Evolutionary conservation across 495 filamentous ascomycete genomes (phyloP).

Genomic region (Pyrenopolyporus hunteri): DNA sequence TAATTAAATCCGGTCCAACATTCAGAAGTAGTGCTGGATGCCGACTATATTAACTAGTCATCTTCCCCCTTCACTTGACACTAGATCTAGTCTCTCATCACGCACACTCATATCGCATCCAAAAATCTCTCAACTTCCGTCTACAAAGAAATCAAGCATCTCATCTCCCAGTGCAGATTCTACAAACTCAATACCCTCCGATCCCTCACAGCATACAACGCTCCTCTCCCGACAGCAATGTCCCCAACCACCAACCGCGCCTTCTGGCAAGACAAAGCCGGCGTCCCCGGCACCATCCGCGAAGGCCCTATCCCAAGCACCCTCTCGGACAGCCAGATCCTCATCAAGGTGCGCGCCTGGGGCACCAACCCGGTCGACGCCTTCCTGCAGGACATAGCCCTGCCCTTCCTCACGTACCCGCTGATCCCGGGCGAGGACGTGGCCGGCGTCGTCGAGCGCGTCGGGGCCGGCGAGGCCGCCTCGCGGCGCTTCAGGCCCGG

Average conservation of each 20-base stretch:
- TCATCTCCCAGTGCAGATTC: too few species aligned
- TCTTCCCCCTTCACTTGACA: too few species aligned
- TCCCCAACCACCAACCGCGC: conserved; percentile 26
- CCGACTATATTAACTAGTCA: too few species aligned
- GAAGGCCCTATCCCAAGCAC: conserved; percentile 15
- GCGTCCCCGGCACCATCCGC: conserved; percentile 37
- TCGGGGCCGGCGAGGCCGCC: conserved; percentile 49
- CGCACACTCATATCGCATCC: too few species aligned
- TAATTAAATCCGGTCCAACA: too few species aligned
- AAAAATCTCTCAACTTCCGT: too few species aligned
- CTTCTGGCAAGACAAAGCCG: conserved; percentile 39
- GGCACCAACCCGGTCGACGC: conserved; percentile 46
- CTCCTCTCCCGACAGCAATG: background rate
- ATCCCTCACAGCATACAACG: too few species aligned
- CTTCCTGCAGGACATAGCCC: conserved; percentile 39
- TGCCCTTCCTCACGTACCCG: conserved; percentile 46
- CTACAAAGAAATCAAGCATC: too few species aligned
- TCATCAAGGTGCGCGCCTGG: conserved; percentile 43
- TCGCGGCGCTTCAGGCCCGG: conserved; percentile 51
- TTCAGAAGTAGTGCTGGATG: too few species aligned
- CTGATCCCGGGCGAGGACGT: conserved; percentile 56
- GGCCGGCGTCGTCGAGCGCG: conserved; percentile 51
- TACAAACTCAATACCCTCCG: too few species aligned
- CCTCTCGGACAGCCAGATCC: conserved; percentile 29
- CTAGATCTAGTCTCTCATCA: too few species aligned